These are phyloP conservation scores for Tolypocladium cylindrosporum DNA, from an alignment of 2,329 filamentous ascomycete species.

Conservation along the genomic window DNA sequence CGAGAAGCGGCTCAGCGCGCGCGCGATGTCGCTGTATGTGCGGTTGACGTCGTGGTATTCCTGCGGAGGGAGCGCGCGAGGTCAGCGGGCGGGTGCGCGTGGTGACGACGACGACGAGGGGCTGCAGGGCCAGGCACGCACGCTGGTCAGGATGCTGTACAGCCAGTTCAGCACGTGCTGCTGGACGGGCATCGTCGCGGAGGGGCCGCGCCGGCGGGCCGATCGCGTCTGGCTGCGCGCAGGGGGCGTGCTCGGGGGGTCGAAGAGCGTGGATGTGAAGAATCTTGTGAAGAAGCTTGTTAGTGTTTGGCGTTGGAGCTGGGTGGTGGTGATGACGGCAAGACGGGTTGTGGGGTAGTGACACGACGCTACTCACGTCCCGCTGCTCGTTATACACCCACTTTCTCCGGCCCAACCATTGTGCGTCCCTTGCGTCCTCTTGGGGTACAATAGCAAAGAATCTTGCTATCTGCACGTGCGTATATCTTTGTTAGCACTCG, in stretches of 20 bases:
- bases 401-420: too few relatives aligned
- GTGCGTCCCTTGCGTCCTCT: too few relatives aligned
- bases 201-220: background rate
- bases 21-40: conserved; percentile 84
- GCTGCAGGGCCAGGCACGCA: conserved; percentile 24
- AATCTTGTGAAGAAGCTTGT: background rate
- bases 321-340: background rate
- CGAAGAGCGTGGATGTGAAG: background rate
- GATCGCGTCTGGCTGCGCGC: background rate
- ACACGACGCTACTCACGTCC: background rate
- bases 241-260: background rate
- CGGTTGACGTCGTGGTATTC: conserved; percentile 91
- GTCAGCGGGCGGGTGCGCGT: background rate
- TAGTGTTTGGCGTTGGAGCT: background rate
- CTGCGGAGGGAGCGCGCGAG: conserved; percentile 32
- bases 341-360: background rate
- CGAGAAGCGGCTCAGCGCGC: conserved; percentile 68
- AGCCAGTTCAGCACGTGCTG: conserved; percentile 93
- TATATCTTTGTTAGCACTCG: too few relatives aligned
- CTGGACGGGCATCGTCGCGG: conserved; percentile 55
- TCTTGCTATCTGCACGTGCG: too few relatives aligned
- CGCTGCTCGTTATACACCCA: too few relatives aligned
- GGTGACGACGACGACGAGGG: background rate
- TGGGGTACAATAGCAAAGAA: too few relatives aligned
- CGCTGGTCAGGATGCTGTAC: conserved; percentile 77